Evolutionary conservation across 1,284 basidiomycete species (phyloP).

Genomic region (Pyrrhoderma lamaoense): DNA sequence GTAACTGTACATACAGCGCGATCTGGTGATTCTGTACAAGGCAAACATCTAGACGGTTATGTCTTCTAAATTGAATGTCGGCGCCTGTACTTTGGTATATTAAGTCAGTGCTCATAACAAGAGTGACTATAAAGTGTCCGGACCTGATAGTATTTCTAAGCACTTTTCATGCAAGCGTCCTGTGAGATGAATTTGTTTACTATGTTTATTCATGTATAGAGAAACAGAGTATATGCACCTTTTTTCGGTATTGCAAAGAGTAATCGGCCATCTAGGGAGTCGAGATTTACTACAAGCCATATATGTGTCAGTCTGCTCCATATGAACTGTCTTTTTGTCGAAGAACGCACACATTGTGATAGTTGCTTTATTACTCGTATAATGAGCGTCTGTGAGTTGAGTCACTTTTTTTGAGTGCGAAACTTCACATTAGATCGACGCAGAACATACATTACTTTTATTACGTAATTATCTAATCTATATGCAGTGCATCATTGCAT

Average conservation of each 20-base stretch:
- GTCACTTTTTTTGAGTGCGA: background rate
- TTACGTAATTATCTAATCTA: too few relatives aligned
- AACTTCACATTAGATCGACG: background rate
- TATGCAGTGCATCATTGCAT: too few relatives aligned
- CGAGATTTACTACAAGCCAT: slow-evolving; percentile 21
- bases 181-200: slow-evolving; percentile 26
- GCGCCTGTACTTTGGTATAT: slow-evolving; percentile 53
- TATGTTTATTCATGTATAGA: background rate
- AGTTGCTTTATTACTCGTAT: background rate
- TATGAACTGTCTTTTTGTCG: background rate
- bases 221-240: slow-evolving; percentile 42
- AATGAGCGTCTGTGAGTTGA: background rate
- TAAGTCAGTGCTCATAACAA: background rate
- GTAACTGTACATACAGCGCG: slow-evolving; percentile 59
- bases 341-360: slow-evolving; percentile 8
- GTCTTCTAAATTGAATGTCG: slow-evolving; percentile 92
- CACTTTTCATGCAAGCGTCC: slow-evolving; percentile 93
- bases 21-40: slow-evolving; percentile 91
- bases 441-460: background rate
- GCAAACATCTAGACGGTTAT: slow-evolving; percentile 86
- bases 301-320: too few relatives aligned
- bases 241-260: slow-evolving; percentile 98
- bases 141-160: slow-evolving; percentile 76
- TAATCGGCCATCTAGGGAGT: slow-evolving; percentile 60
- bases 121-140: slow-evolving; percentile 19